Percentiles rank a stretch among this genome's conserved stretches.
Conservation (phyloP, 2,329 filamentous ascomycete genomes). For the Magnaporthales sp. region DNA sequence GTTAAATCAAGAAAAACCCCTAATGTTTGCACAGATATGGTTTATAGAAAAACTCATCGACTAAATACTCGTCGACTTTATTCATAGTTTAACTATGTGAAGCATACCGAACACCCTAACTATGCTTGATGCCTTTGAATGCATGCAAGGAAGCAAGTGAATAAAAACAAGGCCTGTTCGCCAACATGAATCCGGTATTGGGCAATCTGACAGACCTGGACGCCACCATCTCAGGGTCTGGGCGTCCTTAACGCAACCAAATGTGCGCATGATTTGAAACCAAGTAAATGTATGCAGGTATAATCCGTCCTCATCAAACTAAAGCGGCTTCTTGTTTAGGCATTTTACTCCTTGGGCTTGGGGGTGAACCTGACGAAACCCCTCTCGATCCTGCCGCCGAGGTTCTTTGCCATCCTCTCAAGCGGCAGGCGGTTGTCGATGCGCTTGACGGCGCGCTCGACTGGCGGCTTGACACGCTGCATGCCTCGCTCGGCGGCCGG, state of each 20-base stretch:
- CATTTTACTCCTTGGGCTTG: neutral
- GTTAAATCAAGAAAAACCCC: neutral
- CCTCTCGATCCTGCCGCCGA: constrained; percentile 37
- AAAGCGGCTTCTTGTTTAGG: neutral
- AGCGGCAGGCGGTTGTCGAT: constrained; percentile 39
- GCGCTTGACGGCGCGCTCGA: constrained; percentile 33
- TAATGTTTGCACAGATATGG: neutral
- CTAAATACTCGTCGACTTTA: neutral
- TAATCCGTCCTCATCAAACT: neutral
- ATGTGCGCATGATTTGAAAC: neutral
- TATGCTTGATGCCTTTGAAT: neutral
- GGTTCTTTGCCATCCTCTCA: constrained; percentile 38
- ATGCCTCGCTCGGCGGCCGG: constrained; percentile 34
- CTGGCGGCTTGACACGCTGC: constrained; percentile 38
- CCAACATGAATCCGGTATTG: neutral
- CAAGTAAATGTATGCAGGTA: neutral
- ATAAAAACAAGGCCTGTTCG: neutral
- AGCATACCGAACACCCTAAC: neutral
- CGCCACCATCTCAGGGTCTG: constrained; percentile 8
- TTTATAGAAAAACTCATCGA: neutral
- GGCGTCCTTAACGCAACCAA: neutral
- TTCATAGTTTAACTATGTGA: neutral
- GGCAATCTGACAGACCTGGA: neutral
- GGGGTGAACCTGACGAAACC: constrained; percentile 28
- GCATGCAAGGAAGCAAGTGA: neutral